Evolutionary conservation across 176 grass and related monocot genomes (phyloP), one percentile per base, ranked within the genome.

Genomic region (Zoysia japonica): DNA sequence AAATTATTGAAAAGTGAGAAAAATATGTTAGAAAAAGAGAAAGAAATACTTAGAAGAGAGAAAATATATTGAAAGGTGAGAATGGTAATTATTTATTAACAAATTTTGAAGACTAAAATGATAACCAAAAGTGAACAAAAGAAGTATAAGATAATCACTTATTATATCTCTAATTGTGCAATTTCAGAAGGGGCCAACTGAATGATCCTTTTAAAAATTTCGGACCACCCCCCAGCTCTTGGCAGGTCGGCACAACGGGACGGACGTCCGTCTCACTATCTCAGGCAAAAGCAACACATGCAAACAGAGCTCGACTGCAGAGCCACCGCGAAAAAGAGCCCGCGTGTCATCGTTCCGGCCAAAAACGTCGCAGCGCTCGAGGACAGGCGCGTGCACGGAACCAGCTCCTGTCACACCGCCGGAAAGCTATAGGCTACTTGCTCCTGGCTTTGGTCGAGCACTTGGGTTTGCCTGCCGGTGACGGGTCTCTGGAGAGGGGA

Each of bases 191-290:
- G 28, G 28, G 28, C 0, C 28, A 28, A 28, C 28, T 28, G 28
- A 28, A 28, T 28, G 28, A 28, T 28, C 0, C 28, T n/a, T n/a
- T n/a, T n/a, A n/a, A n/a, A n/a, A n/a, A n/a, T n/a, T n/a, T n/a
- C n/a, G n/a, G n/a, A n/a, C n/a, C n/a, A n/a, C n/a, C n/a, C n/a
- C n/a, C n/a, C n/a, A n/a, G n/a, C n/a, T 28, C 3, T 9, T 12
- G 19, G n/a, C 43, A 53, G 39, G 78, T 74, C 63, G 54, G 78
- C 70, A 75, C 12, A 47, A 57, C 12, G 54, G 17, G 42, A 55
- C 12, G 65, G 54, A 13, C 78, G 37, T 28, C 8, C 56, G 78
- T 6, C 35, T 17, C 3, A 47, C 5, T 36, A 20, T 61, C 8
- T 61, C 55, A 57, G 5, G 55, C 3, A 61, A 61, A 57, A 1